Conservation (phyloP, 345 rosid species). For the Diplotaxis tenuifolia region DNA sequence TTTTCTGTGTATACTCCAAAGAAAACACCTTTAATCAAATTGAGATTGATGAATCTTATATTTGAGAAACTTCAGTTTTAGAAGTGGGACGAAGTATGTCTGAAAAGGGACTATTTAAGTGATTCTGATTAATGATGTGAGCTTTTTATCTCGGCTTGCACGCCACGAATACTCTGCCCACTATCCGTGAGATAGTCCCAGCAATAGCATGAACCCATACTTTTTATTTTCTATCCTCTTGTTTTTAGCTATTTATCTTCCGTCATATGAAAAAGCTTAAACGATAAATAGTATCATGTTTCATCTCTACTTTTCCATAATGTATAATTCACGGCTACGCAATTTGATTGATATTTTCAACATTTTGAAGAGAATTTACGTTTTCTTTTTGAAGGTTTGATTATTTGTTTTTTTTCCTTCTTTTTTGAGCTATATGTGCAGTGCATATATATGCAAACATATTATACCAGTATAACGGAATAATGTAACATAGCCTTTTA, state of each 20-base stretch:
- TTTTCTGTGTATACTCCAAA: not conserved
- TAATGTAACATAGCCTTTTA: not conserved
- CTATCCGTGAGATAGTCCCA: slow-evolving; percentile 13
- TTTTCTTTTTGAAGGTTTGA: not conserved
- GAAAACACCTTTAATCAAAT: not conserved
- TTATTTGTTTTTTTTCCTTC: not conserved
- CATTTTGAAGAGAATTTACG: not conserved
- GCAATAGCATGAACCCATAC: slow-evolving; percentile 19
- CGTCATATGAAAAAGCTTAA: not conserved
- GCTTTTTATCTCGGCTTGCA: slow-evolving; percentile 31
- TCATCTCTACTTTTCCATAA: not conserved
- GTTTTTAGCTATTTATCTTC: not conserved
- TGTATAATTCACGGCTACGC: not conserved
- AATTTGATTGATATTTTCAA: not conserved
- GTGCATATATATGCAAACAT: not conserved
- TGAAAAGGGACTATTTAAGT: not conserved
- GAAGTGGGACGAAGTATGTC: slow-evolving; percentile 8
- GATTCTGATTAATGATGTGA: slow-evolving; percentile 12
- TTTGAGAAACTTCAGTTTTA: not conserved
- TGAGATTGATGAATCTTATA: not conserved
- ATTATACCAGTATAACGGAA: not conserved
- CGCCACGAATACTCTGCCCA: slow-evolving; percentile 30
- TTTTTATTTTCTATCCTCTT: not conserved
- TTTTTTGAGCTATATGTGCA: not conserved
- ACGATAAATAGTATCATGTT: not conserved